Evolutionary conservation across 1,139 yeast genomes (phyloP).

Genomic region (Casaregolazyma lundiana): DNA sequence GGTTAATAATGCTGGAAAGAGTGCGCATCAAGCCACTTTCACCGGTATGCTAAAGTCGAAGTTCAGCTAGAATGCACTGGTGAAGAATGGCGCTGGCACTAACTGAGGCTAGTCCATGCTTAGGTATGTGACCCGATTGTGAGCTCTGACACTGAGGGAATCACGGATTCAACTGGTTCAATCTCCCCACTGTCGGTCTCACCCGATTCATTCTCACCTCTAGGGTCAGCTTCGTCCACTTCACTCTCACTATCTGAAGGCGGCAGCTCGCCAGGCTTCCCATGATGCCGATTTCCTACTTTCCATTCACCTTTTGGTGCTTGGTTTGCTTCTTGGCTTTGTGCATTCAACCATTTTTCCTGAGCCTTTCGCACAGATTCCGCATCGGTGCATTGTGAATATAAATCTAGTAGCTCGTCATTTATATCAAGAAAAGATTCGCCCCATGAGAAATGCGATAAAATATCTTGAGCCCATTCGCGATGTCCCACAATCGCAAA

Average conservation of each 20-base stretch:
- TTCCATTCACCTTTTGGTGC: constrained; percentile 66
- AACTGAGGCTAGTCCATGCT: no score
- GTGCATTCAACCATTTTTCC: constrained; percentile 62
- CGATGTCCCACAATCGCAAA: constrained; percentile 88
- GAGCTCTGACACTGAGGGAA: not conserved
- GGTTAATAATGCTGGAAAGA: constrained; percentile 27
- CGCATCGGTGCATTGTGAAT: constrained; percentile 75
- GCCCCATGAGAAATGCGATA: constrained; percentile 91
- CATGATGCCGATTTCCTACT: constrained; percentile 70
- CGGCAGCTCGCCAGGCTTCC: constrained; percentile 30
- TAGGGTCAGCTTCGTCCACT: constrained; percentile 26
- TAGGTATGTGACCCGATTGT: not conserved
- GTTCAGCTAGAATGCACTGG: constrained; percentile 22
- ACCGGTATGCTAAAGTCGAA: constrained; percentile 29
- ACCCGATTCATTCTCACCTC: constrained; percentile 8
- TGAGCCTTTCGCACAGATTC: constrained; percentile 72
- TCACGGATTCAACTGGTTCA: constrained; percentile 11
- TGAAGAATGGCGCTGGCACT: not conserved
- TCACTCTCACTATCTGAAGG: constrained; percentile 30
- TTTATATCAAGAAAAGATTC: constrained; percentile 77
- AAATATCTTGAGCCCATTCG: constrained; percentile 80
- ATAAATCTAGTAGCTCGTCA: constrained; percentile 66
- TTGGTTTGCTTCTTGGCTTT: constrained; percentile 58
- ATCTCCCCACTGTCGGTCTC: constrained; percentile 7
- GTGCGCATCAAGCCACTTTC: constrained; percentile 28